Conservation (phyloP, 2,329 filamentous ascomycete species). For the Plectosphaerella plurivora region DNA sequence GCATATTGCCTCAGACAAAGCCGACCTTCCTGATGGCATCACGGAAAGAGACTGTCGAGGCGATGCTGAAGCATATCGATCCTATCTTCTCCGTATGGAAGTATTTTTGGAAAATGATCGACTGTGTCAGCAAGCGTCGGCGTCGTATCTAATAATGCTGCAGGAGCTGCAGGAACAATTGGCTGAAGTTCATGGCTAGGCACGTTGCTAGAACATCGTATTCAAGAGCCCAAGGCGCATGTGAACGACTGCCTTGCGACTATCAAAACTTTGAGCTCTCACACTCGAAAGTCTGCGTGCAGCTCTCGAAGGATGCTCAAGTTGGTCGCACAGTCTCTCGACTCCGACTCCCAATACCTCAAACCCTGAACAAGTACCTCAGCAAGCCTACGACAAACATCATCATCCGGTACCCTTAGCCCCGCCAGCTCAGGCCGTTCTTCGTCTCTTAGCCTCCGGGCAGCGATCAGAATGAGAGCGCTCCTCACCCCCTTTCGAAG, state of each 20-base stretch:
- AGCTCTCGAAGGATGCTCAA: conserved; percentile 1
- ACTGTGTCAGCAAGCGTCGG: no score
- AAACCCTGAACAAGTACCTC: neutral
- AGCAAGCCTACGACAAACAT: neutral
- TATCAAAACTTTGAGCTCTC: neutral
- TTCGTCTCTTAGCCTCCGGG: neutral
- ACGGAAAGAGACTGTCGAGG: neutral
- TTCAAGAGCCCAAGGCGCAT: no score
- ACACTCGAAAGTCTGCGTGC: neutral
- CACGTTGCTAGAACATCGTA: no score
- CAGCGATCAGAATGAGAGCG: neutral
- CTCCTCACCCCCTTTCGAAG: conserved; percentile 1
- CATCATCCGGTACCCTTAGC: neutral
- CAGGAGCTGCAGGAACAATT: no score
- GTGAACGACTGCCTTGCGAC: neutral
- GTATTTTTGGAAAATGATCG: no score
- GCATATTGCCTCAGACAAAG: neutral
- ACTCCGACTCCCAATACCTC: conserved; percentile 2
- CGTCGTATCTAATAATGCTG: no score
- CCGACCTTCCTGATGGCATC: neutral
- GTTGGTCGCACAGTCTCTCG: conserved; percentile 4
- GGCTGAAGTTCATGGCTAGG: no score
- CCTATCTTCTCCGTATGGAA: no score
- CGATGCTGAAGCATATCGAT: no score
- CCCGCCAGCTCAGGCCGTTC: neutral